A percentile compares a stretch with the other conserved stretches of the same genome.
These are phyloP conservation scores for Russula virescens DNA, from an alignment of 768 basidiomycete genomes.

Conservation along the genomic window DNA sequence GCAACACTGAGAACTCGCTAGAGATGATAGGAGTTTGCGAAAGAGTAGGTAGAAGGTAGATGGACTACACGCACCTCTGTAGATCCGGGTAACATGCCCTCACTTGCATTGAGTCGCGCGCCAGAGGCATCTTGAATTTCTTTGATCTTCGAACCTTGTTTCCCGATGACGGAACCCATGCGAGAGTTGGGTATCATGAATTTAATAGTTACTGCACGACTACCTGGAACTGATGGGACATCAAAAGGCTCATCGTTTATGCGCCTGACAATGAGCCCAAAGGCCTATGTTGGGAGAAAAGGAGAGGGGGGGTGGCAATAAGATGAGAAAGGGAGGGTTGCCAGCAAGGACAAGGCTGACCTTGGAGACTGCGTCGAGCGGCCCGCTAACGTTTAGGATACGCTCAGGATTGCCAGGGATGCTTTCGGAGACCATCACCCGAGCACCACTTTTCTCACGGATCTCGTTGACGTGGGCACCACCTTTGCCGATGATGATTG, in stretches of 20 bases:
- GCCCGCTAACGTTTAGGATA: slow-evolving; percentile 93
- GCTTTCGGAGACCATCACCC: slow-evolving; percentile 96
- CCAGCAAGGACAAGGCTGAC: slow-evolving; percentile 38
- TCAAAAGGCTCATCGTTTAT: slow-evolving; percentile 99
- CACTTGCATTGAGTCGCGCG: slow-evolving; percentile 91
- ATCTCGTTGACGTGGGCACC: slow-evolving; percentile 98
- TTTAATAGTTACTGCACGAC: slow-evolving; percentile 97
- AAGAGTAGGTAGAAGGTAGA: slow-evolving; percentile 7
- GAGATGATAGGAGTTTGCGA: slow-evolving; percentile 15
- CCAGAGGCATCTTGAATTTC: slow-evolving; percentile 99
- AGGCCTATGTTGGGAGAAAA: slow-evolving; percentile 61
- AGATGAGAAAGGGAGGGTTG: slow-evolving; percentile 4
- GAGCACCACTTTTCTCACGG: slow-evolving; percentile 92
- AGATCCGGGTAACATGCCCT: slow-evolving; percentile 98
- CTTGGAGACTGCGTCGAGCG: slow-evolving; percentile 98
- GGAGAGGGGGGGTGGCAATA: neutral
- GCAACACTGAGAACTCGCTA: slow-evolving; percentile 97
- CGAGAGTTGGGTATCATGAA: slow-evolving; percentile 99
- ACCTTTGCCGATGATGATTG: slow-evolving; percentile 95
- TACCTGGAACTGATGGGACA: slow-evolving; percentile 94
- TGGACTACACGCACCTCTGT: slow-evolving; percentile 70
- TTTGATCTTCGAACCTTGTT: slow-evolving; percentile 96
- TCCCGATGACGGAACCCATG: slow-evolving; percentile 99
- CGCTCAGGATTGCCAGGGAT: slow-evolving; percentile 99
- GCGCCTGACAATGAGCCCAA: slow-evolving; percentile 95